Evolutionary conservation across 2,329 filamentous ascomycete species (phyloP).

Genomic region (Fusarium falciforme): DNA sequence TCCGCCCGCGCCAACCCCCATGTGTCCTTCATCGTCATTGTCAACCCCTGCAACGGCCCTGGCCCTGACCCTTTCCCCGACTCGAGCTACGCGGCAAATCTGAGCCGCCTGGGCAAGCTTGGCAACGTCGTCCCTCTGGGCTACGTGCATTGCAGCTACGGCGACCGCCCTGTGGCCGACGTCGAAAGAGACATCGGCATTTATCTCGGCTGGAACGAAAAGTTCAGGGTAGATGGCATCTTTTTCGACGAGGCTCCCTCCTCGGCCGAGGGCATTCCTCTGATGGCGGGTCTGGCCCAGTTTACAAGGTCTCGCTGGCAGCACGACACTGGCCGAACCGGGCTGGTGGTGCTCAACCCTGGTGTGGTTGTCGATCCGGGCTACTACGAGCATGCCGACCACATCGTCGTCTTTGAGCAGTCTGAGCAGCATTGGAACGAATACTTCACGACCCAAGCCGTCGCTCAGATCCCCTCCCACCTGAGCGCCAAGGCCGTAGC

Average conservation of each 20-base stretch:
- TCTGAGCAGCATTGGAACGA: conserved; percentile 16
- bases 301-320: conserved; percentile 10
- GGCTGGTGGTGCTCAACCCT: conserved; percentile 18
- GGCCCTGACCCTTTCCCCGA: conserved; percentile 21
- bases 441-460: not conserved
- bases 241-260: conserved; percentile 34
- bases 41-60: conserved; percentile 26
- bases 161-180: conserved; percentile 1
- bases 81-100: conserved; percentile 16
- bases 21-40: conserved; percentile 22
- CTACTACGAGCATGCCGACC: conserved; percentile 19
- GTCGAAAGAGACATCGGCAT: conserved; percentile 15
- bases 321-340: conserved; percentile 12
- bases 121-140: conserved; percentile 16
- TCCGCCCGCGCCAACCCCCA: conserved; percentile 11
- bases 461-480: not conserved
- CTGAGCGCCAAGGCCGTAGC: conserved; percentile 13
- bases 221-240: conserved; percentile 26
- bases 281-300: conserved; percentile 14
- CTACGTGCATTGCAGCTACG: conserved; percentile 34
- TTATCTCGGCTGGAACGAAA: conserved; percentile 26
- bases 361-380: conserved; percentile 16
- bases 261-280: not conserved
- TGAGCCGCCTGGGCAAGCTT: conserved; percentile 1
- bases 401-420: conserved; percentile 26